Evolutionary conservation across 352 stramenopile species (phyloP), one percentile per base, ranked within the genome.

Genomic region (Phytopythium cucurbitacearum): DNA sequence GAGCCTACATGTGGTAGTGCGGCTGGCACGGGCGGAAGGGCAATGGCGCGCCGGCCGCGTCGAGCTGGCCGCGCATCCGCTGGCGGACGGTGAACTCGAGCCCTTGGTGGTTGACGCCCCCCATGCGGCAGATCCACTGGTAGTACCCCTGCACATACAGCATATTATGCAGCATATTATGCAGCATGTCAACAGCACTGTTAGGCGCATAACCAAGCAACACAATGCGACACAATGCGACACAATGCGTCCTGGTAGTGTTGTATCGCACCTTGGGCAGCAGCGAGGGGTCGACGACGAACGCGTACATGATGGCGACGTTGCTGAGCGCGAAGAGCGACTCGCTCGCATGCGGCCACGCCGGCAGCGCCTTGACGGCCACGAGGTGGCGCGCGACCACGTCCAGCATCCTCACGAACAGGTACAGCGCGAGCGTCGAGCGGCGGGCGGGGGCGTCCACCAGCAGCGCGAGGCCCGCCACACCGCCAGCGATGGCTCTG

Each of bases 391-490:
- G 80, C 15, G 80, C 78, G 10, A 91, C 69, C 5, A 95, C 71
- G 58, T 95, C 82, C 35, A 95, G 62, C 80, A 92, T 91, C 41
- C 82, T 80, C 39, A 93, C 76, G 55, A 95, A 91, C 48, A 92
- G 84, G 62, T 95, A 95, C 40, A 95, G 67, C 53, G 85, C 78
- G 48, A 93, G 87, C 21, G 80, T 87, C 39, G 47, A 81, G 8
- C 82, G 80, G 7, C 85, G 72, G 8, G 67, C 67, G 7, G 70
- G 67, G 33, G 82, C 80, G 41, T 95, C 85, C 21, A 93, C 59
- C 13, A 95, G 62, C 49, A 95, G 59, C 9, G 81, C 75, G 35
- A 85, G 69, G 2, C 85, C 85, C 10, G 81, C 81, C 13, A 91
- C 59, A 0, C 64, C 76, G 2, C 78, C 80, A 3, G 85, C 82